phyloP scores from a whole-genome alignment of 75 land plant species.

The Picea sitchensis region DNA sequence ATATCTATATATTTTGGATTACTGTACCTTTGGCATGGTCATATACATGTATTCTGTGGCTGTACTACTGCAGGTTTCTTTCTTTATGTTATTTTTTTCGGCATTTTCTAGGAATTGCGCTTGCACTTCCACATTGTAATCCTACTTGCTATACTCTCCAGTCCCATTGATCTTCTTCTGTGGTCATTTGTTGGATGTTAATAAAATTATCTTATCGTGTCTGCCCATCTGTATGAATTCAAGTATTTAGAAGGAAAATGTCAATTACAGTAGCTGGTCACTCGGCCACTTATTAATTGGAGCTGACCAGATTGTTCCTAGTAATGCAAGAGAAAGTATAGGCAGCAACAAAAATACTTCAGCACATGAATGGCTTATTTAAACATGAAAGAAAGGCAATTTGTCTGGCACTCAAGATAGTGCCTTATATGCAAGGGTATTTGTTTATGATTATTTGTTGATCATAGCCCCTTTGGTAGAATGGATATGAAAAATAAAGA shows the following conservation, averaged over 20 bases:
- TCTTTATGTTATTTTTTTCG: too few species aligned
- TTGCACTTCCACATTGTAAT: too few species aligned
- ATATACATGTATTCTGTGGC: too few species aligned
- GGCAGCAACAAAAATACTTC: not conserved
- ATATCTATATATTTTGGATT: too few species aligned
- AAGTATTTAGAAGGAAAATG: conserved; percentile 7
- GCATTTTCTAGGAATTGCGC: too few species aligned
- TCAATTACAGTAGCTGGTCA: not conserved
- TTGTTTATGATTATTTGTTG: not conserved
- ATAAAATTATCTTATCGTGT: not conserved
- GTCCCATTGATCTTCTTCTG: too few species aligned
- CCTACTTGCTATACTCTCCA: too few species aligned
- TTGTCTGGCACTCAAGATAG: not conserved
- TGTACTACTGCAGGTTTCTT: too few species aligned
- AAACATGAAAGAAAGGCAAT: not conserved
- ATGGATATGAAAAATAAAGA: not conserved
- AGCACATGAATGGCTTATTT: not conserved
- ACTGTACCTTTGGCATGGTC: too few species aligned
- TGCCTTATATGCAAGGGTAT: not conserved
- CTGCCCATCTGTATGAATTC: not conserved
- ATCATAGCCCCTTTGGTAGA: too few species aligned
- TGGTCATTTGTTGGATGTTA: too few species aligned
- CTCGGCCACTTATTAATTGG: not conserved
- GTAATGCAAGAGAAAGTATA: not conserved
- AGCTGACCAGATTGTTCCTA: not conserved